A percentile compares a stretch with the other conserved stretches of the same genome.
Conservation (phyloP, 805 yeast species). For the Pichia pseudocactophila region DNA sequence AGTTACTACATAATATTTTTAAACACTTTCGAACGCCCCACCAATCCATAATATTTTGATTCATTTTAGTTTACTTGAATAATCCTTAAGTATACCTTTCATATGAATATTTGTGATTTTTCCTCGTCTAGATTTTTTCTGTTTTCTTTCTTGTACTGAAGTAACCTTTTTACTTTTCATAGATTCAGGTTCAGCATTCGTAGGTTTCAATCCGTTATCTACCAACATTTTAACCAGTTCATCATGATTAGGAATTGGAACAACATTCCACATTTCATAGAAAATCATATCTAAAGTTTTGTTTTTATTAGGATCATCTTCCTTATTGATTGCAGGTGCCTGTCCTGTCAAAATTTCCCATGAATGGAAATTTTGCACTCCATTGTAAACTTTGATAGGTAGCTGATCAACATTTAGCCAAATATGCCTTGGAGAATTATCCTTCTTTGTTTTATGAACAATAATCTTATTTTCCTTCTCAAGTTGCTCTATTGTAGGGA, state of each 20-base stretch:
- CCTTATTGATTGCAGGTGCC: background rate
- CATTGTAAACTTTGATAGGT: conserved; percentile 15
- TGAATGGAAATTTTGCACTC: conserved; percentile 5
- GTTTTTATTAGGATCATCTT: conserved; percentile 4
- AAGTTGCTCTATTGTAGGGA: conserved; percentile 65
- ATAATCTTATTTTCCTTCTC: conserved; percentile 71
- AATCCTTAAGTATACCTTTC: conserved; percentile 92
- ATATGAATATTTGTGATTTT: conserved; percentile 94
- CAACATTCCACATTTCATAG: conserved; percentile 68
- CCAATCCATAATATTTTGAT: no score
- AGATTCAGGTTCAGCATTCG: conserved; percentile 96
- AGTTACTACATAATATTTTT: conserved; percentile 20
- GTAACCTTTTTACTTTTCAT: conserved; percentile 55
- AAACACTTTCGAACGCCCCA: no score
- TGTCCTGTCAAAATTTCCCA: conserved; percentile 9
- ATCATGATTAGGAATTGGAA: conserved; percentile 72
- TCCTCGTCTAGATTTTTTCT: conserved; percentile 86
- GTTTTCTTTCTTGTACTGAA: conserved; percentile 56
- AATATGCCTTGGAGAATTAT: conserved; percentile 81
- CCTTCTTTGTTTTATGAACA: conserved; percentile 86
- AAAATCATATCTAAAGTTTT: conserved; percentile 74
- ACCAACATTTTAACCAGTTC: conserved; percentile 72
- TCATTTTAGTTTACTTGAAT: conserved; percentile 30
- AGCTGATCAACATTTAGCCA: conserved; percentile 80
- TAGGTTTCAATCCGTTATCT: conserved; percentile 87